A percentile compares a stretch with the other conserved stretches of the same genome.
These are phyloP conservation scores for Yarrowia sp. DNA, from an alignment of 805 yeast genomes.

Conservation along the genomic window DNA sequence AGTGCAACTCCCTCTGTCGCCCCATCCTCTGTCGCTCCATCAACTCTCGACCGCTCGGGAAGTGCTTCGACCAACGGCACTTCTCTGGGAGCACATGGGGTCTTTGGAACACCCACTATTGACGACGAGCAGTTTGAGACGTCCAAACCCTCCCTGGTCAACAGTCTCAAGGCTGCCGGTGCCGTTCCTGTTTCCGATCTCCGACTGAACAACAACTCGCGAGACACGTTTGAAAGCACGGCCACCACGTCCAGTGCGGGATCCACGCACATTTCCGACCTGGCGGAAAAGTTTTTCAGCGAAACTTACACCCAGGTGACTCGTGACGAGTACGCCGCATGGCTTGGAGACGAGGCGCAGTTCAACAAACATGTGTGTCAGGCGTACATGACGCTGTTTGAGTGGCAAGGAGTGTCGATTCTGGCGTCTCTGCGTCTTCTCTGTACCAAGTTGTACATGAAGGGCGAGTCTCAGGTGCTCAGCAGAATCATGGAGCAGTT, in stretches of 20 bases:
- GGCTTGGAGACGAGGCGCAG: conserved; percentile 39
- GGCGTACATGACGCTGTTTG: conserved; percentile 42
- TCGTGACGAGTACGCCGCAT: conserved; percentile 46
- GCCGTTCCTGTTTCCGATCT: background rate
- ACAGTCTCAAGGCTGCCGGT: background rate
- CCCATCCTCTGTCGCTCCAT: background rate
- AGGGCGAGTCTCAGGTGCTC: conserved; percentile 79
- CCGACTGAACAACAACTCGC: background rate
- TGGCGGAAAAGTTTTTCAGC: conserved; percentile 2
- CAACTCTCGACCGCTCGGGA: background rate
- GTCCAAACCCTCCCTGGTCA: background rate
- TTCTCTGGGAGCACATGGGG: background rate
- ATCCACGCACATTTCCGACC: background rate
- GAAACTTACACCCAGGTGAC: conserved; percentile 26
- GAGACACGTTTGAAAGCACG: background rate
- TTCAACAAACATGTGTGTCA: conserved; percentile 36
- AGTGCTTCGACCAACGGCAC: background rate
- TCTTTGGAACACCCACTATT: background rate
- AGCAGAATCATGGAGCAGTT: conserved; percentile 69
- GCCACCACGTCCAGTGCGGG: background rate
- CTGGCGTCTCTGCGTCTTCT: conserved; percentile 55
- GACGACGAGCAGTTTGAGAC: conserved; percentile 7
- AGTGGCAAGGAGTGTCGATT: conserved; percentile 50
- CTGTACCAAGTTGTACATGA: conserved; percentile 64
- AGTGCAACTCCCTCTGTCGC: background rate